Percentiles rank a stretch among this genome's conserved stretches.
These are phyloP conservation scores for Tillandsia fasciculata DNA, from an alignment of 176 grass and related monocot genomes.

Conservation along the genomic window DNA sequence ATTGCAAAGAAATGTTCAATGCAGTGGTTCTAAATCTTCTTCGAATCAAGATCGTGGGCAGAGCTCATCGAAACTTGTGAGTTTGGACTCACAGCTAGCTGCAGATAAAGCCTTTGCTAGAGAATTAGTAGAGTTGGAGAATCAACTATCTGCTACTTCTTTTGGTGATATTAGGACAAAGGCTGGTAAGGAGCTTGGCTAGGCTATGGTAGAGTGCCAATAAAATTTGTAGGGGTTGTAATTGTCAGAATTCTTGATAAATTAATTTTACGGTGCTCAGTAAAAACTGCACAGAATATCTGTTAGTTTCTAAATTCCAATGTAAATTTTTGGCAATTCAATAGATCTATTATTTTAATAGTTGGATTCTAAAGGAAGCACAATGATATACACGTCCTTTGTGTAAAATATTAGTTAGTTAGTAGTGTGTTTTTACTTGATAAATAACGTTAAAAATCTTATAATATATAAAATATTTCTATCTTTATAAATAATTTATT, in stretches of 20 bases:
- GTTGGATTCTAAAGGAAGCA: no score
- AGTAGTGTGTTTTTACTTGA: background rate
- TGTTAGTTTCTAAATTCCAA: no score
- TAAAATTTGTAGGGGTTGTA: background rate
- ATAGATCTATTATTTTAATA: no score
- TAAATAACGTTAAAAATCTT: no score
- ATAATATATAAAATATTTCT: no score
- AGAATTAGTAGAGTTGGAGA: constrained; percentile 56
- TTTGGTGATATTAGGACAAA: constrained; percentile 16
- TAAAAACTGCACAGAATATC: no score
- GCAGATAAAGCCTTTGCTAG: constrained; percentile 74
- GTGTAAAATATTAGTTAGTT: background rate
- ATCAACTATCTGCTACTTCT: constrained; percentile 35
- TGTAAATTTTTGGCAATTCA: no score
- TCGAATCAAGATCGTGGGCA: constrained; percentile 21
- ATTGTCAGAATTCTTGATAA: no score
- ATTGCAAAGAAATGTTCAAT: constrained; percentile 44
- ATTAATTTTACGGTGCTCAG: no score
- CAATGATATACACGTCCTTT: no score
- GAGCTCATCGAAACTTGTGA: constrained; percentile 19
- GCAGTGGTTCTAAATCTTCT: constrained; percentile 21
- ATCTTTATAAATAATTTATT: no score
- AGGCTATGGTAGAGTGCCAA: background rate
- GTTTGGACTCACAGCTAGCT: constrained; percentile 39
- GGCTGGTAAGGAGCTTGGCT: constrained; percentile 10